Conservation (phyloP, 257 asterid species). For the Solanum raphanifolium region DNA sequence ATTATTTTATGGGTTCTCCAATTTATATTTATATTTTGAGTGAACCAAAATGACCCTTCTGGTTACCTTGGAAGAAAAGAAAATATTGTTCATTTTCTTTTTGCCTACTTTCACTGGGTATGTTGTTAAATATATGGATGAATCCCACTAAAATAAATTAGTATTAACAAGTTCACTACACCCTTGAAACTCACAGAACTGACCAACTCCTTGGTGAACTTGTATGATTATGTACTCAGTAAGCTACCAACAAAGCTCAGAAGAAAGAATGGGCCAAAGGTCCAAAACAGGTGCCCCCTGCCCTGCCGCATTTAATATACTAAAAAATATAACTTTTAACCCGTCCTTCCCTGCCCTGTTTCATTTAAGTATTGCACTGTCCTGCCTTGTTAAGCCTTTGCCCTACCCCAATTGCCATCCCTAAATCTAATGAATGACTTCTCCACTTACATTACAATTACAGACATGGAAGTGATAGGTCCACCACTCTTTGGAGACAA, state of each 20-base stretch:
- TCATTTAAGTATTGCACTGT: too few relatives aligned
- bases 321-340: background rate
- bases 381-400: background rate
- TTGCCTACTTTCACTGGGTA: background rate
- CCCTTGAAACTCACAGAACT: background rate
- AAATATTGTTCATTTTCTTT: background rate
- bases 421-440: background rate
- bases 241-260: background rate
- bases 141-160: background rate
- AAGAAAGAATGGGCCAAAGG: background rate
- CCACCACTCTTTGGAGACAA: background rate
- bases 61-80: background rate
- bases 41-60: background rate
- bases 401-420: background rate
- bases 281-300: background rate
- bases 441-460: background rate
- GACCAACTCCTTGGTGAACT: background rate
- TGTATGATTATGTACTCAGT: background rate
- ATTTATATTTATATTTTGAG: background rate
- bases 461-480: background rate
- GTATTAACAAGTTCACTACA: background rate
- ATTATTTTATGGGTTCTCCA: background rate
- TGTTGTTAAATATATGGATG: background rate
- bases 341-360: background rate
- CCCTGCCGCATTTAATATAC: background rate